These are phyloP conservation scores for Cladophialophora yegresii DNA, from an alignment of 2,329 filamentous ascomycete genomes.

Conservation along the genomic window DNA sequence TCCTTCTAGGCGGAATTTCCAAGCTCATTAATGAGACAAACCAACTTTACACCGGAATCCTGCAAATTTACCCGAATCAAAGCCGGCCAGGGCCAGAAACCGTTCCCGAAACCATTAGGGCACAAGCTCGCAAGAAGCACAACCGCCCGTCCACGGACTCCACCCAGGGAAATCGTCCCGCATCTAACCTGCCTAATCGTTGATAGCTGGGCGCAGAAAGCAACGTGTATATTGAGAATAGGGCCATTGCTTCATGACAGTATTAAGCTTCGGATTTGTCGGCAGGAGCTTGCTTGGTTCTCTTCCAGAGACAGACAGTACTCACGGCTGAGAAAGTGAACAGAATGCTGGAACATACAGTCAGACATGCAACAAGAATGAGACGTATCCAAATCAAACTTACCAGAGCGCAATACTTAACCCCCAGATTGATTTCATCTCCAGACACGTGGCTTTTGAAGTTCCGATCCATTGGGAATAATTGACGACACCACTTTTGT, in stretches of 20 bases:
- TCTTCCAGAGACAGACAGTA: conserved; percentile 63
- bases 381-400: conserved; percentile 38
- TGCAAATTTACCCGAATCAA: conserved; percentile 6
- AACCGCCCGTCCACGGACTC: background rate
- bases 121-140: background rate
- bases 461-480: conserved; percentile 61
- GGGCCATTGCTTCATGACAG: background rate
- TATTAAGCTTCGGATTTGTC: conserved; percentile 56
- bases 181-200: background rate
- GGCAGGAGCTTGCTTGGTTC: conserved; percentile 51
- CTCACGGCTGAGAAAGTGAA: conserved; percentile 66
- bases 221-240: background rate
- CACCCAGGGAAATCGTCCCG: background rate
- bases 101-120: background rate
- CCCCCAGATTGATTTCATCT: conserved; percentile 87
- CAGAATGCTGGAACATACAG: conserved; percentile 54
- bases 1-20: background rate
- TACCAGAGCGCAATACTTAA: conserved; percentile 75
- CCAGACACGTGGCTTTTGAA: conserved; percentile 69
- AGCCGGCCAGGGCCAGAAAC: background rate
- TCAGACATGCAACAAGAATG: background rate
- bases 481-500: conserved; percentile 53
- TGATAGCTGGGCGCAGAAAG: background rate
- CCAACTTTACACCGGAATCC: conserved; percentile 9
- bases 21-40: background rate